Conservation (phyloP, 768 basidiomycete genomes). For the Crepidotus variabilis region DNA sequence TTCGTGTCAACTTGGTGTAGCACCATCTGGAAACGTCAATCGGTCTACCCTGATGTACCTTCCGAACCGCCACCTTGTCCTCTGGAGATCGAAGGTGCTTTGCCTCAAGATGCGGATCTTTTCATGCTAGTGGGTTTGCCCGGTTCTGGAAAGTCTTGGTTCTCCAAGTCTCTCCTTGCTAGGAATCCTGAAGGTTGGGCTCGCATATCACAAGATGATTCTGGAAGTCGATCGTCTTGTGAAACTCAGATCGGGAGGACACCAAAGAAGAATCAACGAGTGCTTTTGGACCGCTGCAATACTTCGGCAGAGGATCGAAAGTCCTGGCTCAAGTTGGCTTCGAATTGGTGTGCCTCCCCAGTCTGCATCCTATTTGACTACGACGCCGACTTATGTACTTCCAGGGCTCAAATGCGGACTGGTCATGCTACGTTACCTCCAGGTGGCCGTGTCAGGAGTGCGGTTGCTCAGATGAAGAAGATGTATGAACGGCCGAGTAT, state of each 20-base stretch:
- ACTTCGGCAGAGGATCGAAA: conserved; percentile 42
- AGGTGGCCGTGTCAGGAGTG: conserved; percentile 49
- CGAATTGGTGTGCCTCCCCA: conserved; percentile 40
- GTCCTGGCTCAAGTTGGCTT: conserved; percentile 45
- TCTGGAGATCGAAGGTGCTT: conserved; percentile 38
- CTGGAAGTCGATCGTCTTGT: conserved; percentile 44
- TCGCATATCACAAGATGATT: conserved; percentile 54
- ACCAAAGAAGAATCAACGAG: conserved; percentile 26
- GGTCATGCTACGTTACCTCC: conserved; percentile 61
- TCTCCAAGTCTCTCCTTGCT: conserved; percentile 42
- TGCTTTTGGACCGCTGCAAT: conserved; percentile 59
- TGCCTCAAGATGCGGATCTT: conserved; percentile 33
- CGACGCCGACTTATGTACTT: conserved; percentile 40
- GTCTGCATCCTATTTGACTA: conserved; percentile 59
- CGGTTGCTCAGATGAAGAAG: conserved; percentile 50
- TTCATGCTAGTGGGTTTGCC: conserved; percentile 59
- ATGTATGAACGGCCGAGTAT: conserved; percentile 39
- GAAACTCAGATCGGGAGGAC: conserved; percentile 45
- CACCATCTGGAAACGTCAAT: conserved; percentile 55
- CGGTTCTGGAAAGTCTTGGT: conserved; percentile 59
- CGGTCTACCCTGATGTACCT: conserved; percentile 44
- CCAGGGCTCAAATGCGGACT: conserved; percentile 51
- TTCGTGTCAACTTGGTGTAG: conserved; percentile 59
- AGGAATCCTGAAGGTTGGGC: conserved; percentile 41
- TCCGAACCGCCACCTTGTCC: conserved; percentile 48